phyloP scores from a whole-genome alignment of 139 green algal species.

The Gonium pectorale region DNA sequence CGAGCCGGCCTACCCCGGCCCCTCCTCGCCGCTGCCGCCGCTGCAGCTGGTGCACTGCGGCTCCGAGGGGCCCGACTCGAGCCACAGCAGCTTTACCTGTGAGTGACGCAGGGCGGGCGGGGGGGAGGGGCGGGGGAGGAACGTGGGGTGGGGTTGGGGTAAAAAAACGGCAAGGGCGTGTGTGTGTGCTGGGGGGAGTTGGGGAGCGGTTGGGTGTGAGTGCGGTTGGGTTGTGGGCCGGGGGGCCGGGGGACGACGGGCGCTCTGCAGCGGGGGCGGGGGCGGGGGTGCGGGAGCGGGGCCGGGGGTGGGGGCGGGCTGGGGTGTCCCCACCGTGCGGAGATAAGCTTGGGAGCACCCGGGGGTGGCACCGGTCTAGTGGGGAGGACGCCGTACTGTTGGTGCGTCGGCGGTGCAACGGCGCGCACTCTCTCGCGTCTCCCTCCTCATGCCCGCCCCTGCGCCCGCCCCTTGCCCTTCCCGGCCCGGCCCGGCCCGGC shows the following conservation, averaged over 20 bases:
- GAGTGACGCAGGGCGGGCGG: background rate
- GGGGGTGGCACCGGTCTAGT: too few species aligned
- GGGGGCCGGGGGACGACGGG: too few species aligned
- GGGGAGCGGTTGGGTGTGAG: too few species aligned
- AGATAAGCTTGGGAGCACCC: too few species aligned
- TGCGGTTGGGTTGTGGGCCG: too few species aligned
- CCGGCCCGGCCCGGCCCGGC: background rate
- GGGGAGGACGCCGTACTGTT: background rate
- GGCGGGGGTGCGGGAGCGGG: too few species aligned
- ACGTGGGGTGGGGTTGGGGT: too few species aligned
- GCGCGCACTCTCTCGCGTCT: background rate
- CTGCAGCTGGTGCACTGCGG: constrained; percentile 26
- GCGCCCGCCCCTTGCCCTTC: background rate
- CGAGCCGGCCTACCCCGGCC: background rate
- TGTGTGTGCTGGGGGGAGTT: too few species aligned
- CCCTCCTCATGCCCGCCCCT: background rate
- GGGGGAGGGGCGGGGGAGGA: background rate
- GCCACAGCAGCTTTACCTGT: background rate
- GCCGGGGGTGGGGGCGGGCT: background rate
- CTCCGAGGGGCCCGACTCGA: background rate
- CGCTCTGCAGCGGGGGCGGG: too few species aligned
- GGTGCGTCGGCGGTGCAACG: background rate
- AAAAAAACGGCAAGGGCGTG: too few species aligned
- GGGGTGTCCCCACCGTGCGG: too few species aligned
- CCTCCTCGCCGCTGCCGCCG: background rate